A percentile compares a stretch with the other conserved stretches of the same genome.
Conservation (phyloP, 257 asterid species). For the Ilex aquifolium region DNA sequence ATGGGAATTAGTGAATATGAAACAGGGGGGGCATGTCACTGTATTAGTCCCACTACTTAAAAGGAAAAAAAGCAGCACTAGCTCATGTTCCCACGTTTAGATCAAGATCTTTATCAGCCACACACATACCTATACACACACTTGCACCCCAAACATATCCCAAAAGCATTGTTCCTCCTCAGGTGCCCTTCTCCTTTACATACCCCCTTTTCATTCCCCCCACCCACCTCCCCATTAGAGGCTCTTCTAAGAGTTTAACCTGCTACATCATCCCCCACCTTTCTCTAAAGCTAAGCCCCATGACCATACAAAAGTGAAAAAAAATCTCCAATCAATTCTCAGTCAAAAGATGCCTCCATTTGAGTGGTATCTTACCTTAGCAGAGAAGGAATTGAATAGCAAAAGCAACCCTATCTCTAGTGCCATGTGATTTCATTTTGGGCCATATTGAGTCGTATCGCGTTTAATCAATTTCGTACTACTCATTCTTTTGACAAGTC, state of each 20-base stretch:
- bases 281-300: slow-evolving; percentile 18
- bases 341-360: slow-evolving; percentile 38
- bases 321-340: slow-evolving; percentile 5
- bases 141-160: slow-evolving; percentile 9
- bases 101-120: too few relatives aligned
- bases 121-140: too few relatives aligned
- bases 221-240: not conserved
- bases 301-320: not conserved
- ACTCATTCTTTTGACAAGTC: too few relatives aligned
- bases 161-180: slow-evolving; percentile 34
- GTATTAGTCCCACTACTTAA: slow-evolving; percentile 32
- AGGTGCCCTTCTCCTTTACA: slow-evolving; percentile 30
- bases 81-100: slow-evolving; percentile 1
- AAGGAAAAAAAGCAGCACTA: slow-evolving; percentile 29
- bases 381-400: slow-evolving; percentile 51
- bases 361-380: slow-evolving; percentile 32
- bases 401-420: slow-evolving; percentile 17
- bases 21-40: slow-evolving; percentile 5
- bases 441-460: too few relatives aligned
- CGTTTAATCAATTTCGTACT: too few relatives aligned
- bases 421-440: not conserved
- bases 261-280: slow-evolving; percentile 13
- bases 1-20: slow-evolving; percentile 20
- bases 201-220: not conserved
- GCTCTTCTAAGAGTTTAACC: slow-evolving; percentile 2